A percentile compares a stretch with the other conserved stretches of the same genome.
Conservation (phyloP, 2,329 filamentous ascomycete genomes). For the Tolypocladium guangdongense region DNA sequence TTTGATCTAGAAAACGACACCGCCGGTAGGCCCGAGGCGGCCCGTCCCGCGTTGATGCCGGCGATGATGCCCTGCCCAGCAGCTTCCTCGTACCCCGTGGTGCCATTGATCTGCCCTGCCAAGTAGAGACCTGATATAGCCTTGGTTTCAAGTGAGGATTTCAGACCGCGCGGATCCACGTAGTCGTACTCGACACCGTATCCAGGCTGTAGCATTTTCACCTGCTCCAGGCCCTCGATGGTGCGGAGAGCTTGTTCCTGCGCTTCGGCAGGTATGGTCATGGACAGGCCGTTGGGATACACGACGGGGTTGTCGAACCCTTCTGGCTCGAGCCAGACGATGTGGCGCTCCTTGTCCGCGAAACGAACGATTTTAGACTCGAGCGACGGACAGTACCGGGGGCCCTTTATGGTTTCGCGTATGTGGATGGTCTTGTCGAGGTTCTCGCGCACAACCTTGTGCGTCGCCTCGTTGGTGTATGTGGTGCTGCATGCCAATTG, state of each 20-base stretch:
- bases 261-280: conserved; percentile 85
- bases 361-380: conserved; percentile 93
- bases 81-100: conserved; percentile 95
- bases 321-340: conserved; percentile 96
- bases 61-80: conserved; percentile 88
- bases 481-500: conserved; percentile 84
- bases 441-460: conserved; percentile 76
- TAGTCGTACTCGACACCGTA: conserved; percentile 99
- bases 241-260: conserved; percentile 80
- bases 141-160: conserved; percentile 89
- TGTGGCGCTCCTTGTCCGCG: conserved; percentile 65
- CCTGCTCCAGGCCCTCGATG: conserved; percentile 78
- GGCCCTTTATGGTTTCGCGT: conserved; percentile 85
- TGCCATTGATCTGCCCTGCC: conserved; percentile 95
- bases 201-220: conserved; percentile 84
- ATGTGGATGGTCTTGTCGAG: conserved; percentile 97
- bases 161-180: conserved; percentile 81
- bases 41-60: conserved; percentile 86
- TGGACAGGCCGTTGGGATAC: conserved; percentile 94
- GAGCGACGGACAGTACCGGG: conserved; percentile 88
- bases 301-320: conserved; percentile 83
- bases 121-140: conserved; percentile 79
- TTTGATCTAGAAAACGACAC: conserved; percentile 70
- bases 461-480: conserved; percentile 72
- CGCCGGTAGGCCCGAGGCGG: conserved; percentile 52